Base-by-base conservation (phyloP, 1,284 basidiomycete species). In the Takashimella koratensis region DNA sequence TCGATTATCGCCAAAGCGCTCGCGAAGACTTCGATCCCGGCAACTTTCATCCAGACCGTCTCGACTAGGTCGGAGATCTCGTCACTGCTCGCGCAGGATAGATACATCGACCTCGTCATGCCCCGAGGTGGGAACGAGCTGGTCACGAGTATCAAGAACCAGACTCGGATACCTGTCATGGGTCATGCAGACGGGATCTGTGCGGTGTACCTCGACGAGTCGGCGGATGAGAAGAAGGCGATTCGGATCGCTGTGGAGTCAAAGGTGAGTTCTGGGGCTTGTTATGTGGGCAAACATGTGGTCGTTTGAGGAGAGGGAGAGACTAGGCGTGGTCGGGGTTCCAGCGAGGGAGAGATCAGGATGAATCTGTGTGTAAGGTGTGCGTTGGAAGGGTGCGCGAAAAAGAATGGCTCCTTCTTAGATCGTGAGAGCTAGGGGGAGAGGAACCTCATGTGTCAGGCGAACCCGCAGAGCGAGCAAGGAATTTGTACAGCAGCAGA, bases 151-250 rank as follows among this genome's bases (percentile, higher is more conserved):
- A 97, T 99, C 54, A 90, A 98, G 74, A 86, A 90, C 57, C 84
- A 81, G 58, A 96, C 95, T 0, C 82, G 88, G 52, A 98, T 99
- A 60, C 87, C 96, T 1, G 96, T 99, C 44, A 97, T 98, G 93
- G 96, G 96, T 1, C 96, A 99, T 69, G 95, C 96, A 3, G 95
- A 98, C 73, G 95, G 95, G 0, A 78, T 98, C 8, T 98, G 95
- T 73, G 82, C 86, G 4, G 85, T 94, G 1, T 98, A 87, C 73
- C 77, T 98, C 3, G 95, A 99, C 74, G 84, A 88, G 60, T 81
- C 82, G 36, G 95, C 94, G 0, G 83, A 88, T 62, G 65, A 79
- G 43, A 81, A 83, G 45, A 96, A 92, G 73, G 89, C 92, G 0
- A 77, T 87, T 30, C 81, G 90, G 13, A 82, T 97, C 6, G 84